Evolutionary conservation across 2,329 filamentous ascomycete genomes (phyloP).

Genomic region (Fusarium agapanthi): DNA sequence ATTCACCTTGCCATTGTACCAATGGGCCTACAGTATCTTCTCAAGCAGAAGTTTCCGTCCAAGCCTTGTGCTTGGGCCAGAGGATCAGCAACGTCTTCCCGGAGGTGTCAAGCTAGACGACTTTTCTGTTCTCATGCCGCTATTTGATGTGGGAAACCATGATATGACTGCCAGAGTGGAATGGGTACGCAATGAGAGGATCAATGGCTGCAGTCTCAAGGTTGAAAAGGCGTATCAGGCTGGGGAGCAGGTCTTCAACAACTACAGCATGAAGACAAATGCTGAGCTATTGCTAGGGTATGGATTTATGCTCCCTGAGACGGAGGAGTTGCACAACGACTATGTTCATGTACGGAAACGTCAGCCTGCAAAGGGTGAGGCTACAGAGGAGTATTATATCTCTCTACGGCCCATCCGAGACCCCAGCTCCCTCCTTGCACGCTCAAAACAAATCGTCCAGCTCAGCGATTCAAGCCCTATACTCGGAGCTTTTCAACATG

Average conservation of each 20-base stretch:
- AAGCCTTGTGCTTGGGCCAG: slow-evolving; percentile 60
- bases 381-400: slow-evolving; percentile 59
- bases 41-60: slow-evolving; percentile 72
- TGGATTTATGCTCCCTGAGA: slow-evolving; percentile 65
- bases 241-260: slow-evolving; percentile 71
- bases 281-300: slow-evolving; percentile 73
- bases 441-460: slow-evolving; percentile 50
- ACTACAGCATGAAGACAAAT: slow-evolving; percentile 79
- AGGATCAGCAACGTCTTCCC: slow-evolving; percentile 41
- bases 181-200: slow-evolving; percentile 63
- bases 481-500: slow-evolving; percentile 56
- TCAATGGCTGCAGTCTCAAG: slow-evolving; percentile 53
- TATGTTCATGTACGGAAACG: slow-evolving; percentile 66
- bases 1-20: slow-evolving; percentile 62
- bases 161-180: slow-evolving; percentile 65
- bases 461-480: slow-evolving; percentile 40
- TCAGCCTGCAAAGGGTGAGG: slow-evolving; percentile 25
- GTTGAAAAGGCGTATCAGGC: slow-evolving; percentile 55
- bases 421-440: slow-evolving; percentile 57
- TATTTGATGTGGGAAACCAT: slow-evolving; percentile 79
- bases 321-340: slow-evolving; percentile 63
- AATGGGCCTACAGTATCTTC: slow-evolving; percentile 72
- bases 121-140: slow-evolving; percentile 74
- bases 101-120: slow-evolving; percentile 56
- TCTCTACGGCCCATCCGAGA: slow-evolving; percentile 60